These are phyloP conservation scores for Stachybotrys elegans DNA, from an alignment of 2,329 filamentous ascomycete species.

Conservation along the genomic window DNA sequence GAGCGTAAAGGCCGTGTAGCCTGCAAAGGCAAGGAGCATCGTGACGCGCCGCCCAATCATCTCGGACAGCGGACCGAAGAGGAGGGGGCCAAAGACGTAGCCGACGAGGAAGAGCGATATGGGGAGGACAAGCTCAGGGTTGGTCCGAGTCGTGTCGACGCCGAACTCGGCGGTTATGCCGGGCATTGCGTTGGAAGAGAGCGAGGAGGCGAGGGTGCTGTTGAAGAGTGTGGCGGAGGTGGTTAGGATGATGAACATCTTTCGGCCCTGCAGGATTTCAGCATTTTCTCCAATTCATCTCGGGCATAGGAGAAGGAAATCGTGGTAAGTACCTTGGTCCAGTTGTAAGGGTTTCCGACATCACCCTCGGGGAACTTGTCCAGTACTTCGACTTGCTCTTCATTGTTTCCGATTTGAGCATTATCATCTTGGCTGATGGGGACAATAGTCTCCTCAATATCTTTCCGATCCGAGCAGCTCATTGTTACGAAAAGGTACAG, in stretches of 20 bases:
- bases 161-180: not conserved
- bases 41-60: not conserved
- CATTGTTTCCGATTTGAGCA: no score
- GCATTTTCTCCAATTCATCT: not conserved
- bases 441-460: no score
- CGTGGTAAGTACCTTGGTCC: not conserved
- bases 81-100: not conserved
- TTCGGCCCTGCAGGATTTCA: not conserved
- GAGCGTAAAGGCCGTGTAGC: constrained; percentile 45
- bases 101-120: constrained; percentile 1
- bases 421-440: no score
- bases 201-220: not conserved
- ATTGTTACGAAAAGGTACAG: no score
- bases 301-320: not conserved
- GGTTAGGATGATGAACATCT: not conserved
- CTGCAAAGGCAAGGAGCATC: constrained; percentile 22
- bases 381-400: no score
- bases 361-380: not conserved
- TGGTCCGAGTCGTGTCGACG: not conserved
- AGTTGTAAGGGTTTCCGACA: not conserved
- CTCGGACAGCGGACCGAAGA: constrained; percentile 1
- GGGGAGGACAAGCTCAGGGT: not conserved
- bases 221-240: not conserved
- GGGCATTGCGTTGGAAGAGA: not conserved
- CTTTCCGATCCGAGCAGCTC: no score